A percentile compares a stretch with the other conserved stretches of the same genome.
phyloP scores from a whole-genome alignment of 495 filamentous ascomycete species.

The Aspergillus indologenus region DNA sequence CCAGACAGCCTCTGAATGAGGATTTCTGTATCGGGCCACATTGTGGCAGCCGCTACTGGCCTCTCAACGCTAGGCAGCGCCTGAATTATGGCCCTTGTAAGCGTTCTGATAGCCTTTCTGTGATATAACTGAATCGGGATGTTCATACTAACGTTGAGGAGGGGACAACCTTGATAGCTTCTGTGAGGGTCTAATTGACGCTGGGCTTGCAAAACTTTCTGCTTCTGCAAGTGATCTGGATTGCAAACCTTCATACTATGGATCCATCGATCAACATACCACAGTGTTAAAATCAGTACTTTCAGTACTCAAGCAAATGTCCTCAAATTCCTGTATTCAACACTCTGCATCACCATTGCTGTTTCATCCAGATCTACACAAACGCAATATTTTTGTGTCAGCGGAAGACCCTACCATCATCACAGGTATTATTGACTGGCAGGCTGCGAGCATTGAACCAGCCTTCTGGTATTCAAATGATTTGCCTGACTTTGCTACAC shows the following conservation, averaged over 20 bases:
- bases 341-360: slow-evolving; percentile 28
- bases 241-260: slow-evolving; percentile 26
- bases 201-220: slow-evolving; percentile 36
- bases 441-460: slow-evolving; percentile 38
- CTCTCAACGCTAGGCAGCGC: too few species aligned
- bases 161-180: slow-evolving; percentile 32
- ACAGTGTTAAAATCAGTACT: slow-evolving; percentile 23
- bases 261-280: slow-evolving; percentile 26
- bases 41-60: slow-evolving; percentile 36
- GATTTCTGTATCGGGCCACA: slow-evolving; percentile 41
- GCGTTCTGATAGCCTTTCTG: slow-evolving; percentile 14
- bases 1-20: slow-evolving; percentile 24
- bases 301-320: slow-evolving; percentile 27
- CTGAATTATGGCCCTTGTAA: slow-evolving; percentile 38
- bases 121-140: slow-evolving; percentile 7
- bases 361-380: slow-evolving; percentile 41
- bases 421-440: slow-evolving; percentile 42
- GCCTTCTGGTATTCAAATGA: slow-evolving; percentile 39
- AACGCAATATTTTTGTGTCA: slow-evolving; percentile 45
- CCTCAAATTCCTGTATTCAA: slow-evolving; percentile 21
- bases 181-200: slow-evolving; percentile 36
- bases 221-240: slow-evolving; percentile 7
- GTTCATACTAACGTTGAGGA: slow-evolving; percentile 10
- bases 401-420: slow-evolving; percentile 36
- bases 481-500: slow-evolving; percentile 33